phyloP scores from a whole-genome alignment of 306 rosid species.

The Erythrophleum fordii region DNA sequence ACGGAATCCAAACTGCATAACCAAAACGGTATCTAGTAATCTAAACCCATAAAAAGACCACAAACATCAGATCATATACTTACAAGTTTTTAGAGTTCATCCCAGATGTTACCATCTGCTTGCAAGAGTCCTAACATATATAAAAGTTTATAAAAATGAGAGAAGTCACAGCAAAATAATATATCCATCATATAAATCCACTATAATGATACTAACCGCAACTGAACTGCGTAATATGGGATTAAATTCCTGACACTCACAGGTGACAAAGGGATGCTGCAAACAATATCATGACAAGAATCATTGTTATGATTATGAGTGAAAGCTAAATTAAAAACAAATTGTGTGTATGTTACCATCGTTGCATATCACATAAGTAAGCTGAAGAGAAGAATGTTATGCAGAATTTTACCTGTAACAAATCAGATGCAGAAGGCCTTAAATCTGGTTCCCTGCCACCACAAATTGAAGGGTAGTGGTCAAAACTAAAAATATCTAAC shows the following conservation, averaged over 20 bases:
- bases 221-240: slow-evolving; percentile 51
- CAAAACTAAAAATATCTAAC: slow-evolving; percentile 32
- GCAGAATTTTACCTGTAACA: slow-evolving; percentile 68
- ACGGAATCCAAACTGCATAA: slow-evolving; percentile 54
- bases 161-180: slow-evolving; percentile 19
- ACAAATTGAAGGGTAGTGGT: slow-evolving; percentile 40
- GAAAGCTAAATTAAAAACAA: slow-evolving; percentile 25
- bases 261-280: slow-evolving; percentile 91
- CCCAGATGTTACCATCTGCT: slow-evolving; percentile 52
- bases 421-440: slow-evolving; percentile 78
- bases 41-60: slow-evolving; percentile 32
- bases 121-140: slow-evolving; percentile 64
- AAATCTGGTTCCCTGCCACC: slow-evolving; percentile 86
- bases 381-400: slow-evolving; percentile 24
- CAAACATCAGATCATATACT: slow-evolving; percentile 43
- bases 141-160: slow-evolving; percentile 32
- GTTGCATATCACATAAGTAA: slow-evolving; percentile 4
- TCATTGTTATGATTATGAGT: slow-evolving; percentile 17
- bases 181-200: slow-evolving; percentile 31
- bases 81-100: slow-evolving; percentile 64
- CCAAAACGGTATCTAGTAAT: slow-evolving; percentile 35
- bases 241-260: slow-evolving; percentile 58
- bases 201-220: slow-evolving; percentile 55
- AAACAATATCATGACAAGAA: slow-evolving; percentile 35
- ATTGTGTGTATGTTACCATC: background rate